Evolutionary conservation across 805 yeast species (phyloP).

Genomic region (Candida xiaguanensis): DNA sequence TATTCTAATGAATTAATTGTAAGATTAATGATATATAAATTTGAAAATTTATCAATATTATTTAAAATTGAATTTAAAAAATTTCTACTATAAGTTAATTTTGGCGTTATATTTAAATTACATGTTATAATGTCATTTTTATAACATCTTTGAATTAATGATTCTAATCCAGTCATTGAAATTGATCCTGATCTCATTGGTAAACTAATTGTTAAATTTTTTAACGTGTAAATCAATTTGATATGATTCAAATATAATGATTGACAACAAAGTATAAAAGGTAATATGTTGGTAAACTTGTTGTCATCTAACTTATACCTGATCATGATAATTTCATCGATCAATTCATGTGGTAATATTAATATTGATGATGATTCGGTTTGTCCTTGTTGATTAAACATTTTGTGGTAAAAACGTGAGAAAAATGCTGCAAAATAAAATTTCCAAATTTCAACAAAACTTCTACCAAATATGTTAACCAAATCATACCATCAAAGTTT

Average conservation of each 20-base stretch:
- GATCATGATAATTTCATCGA: neutral
- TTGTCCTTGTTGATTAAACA: neutral
- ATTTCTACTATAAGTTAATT: neutral
- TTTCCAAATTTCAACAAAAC: neutral
- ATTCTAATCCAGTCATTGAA: neutral
- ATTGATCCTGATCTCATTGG: neutral
- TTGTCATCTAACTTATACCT: neutral
- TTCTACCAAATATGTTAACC: neutral
- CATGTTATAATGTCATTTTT: neutral
- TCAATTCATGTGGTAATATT: conserved; percentile 1
- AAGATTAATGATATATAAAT: neutral
- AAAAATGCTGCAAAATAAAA: neutral
- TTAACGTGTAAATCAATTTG: conserved; percentile 3
- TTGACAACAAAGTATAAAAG: conserved; percentile 4
- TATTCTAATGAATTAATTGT: conserved; percentile 1
- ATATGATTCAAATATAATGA: neutral
- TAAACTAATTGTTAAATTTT: neutral
- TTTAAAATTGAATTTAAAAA: neutral
- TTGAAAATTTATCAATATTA: neutral
- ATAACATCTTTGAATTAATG: neutral
- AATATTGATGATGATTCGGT: neutral
- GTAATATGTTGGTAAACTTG: neutral
- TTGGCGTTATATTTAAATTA: neutral
- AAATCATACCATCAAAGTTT: neutral
- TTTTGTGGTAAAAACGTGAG: conserved; percentile 1